Base-by-base conservation (phyloP, 495 filamentous ascomycete species). In the Xylaria telfairii region DNA sequence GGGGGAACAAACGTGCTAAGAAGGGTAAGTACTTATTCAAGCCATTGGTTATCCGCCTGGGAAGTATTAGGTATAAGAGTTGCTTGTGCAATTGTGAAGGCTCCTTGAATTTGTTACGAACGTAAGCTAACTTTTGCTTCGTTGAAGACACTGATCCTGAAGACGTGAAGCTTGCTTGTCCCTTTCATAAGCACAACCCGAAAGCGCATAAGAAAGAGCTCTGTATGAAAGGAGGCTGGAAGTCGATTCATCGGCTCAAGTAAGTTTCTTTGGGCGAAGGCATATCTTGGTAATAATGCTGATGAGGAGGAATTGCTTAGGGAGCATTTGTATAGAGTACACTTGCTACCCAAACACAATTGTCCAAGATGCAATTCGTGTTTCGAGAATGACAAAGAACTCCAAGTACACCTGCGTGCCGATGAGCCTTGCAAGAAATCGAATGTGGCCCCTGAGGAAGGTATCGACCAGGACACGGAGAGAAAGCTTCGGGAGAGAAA, bases 271-370 rank as follows among this genome's bases (percentile, higher is more conserved):
- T 2, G 21, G 28, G 37, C 3, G 9, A 24, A 39, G 34, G 17
- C 10, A 12, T 26, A 4, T 28, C 2, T 54, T 15, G 19, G 51
- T 46, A n/a, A 3, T 10, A 6, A 44, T 30, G 15, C 67, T 67
- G 9, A 71, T 19, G 32, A 37, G 19, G 37, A 37, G 21, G 0
- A 15, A 44, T 24, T 34, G 21, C 17, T 1, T 59, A 84, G 82
- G 74, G 83, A 85, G 64, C 83, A 85, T 65, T 64, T 85, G 15
- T 83, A 84, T 57, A 77, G 83, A 26, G 74, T 75, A 1, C 83
- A 85, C 67, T 74, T 76, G 1, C 47, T 79, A n/a, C 77, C 76
- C 0, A 83, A 82, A 56, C 77, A 78, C 54, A 68, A 71, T 3
- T 85, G 83, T 49, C 77, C 74, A 17, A 79, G 83, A 37, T 85